A percentile compares a stretch with the other conserved stretches of the same genome.
These are phyloP conservation scores for Chrysopogon serrulatus DNA, from an alignment of 176 grass and related monocot genomes.

Conservation along the genomic window DNA sequence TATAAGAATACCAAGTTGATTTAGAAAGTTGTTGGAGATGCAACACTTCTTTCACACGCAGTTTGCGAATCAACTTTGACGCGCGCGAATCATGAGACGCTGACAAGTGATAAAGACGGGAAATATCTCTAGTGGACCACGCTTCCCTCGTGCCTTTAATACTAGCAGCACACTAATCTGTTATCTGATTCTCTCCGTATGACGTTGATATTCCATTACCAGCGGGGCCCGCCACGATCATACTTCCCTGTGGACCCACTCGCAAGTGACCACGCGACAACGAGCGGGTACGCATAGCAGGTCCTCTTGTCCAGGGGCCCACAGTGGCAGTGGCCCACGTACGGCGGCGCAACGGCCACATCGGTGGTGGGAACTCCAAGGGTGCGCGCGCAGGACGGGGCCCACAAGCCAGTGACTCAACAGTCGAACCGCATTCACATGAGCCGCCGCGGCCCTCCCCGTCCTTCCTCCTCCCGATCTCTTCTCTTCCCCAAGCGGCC, in stretches of 20 bases:
- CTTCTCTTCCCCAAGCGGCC: background rate
- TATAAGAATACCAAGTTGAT: too few species aligned
- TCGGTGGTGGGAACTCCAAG: background rate
- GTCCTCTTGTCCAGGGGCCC: background rate
- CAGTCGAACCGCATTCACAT: background rate
- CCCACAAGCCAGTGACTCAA: background rate
- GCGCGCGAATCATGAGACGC: background rate
- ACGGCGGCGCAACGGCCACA: background rate
- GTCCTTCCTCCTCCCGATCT: background rate
- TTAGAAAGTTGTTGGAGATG: too few species aligned
- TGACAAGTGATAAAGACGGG: background rate
- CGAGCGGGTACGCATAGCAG: background rate
- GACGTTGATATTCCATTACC: background rate
- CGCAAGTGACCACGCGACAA: rapidly evolving
- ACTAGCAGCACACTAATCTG: too few species aligned
- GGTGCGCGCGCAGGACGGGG: too few species aligned
- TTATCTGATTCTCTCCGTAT: too few species aligned
- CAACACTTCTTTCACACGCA: too few species aligned
- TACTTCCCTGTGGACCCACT: background rate
- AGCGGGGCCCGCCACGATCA: background rate
- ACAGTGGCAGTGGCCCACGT: background rate
- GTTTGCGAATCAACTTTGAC: background rate
- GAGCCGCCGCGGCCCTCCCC: background rate
- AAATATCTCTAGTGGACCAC: background rate
- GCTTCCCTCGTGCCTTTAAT: slow-evolving; percentile 25